Evolutionary conservation across 257 asterid species (phyloP).

Genomic region (Cruciata laevipes): DNA sequence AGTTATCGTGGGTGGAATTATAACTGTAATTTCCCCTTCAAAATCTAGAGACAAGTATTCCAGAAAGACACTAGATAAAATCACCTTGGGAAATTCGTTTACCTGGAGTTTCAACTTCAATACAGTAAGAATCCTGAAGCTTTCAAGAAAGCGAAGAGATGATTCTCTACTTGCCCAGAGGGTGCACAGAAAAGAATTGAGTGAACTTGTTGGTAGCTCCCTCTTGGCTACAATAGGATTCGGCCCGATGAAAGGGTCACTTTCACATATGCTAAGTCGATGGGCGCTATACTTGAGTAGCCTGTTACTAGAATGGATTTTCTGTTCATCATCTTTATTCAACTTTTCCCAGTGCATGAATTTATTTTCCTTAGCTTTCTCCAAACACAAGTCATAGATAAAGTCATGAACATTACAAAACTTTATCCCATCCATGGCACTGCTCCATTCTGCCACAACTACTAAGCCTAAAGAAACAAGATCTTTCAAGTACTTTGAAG

Average conservation of each 20-base stretch:
- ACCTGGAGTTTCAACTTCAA: too few species aligned
- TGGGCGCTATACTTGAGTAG: not conserved
- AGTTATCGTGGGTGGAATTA: too few species aligned
- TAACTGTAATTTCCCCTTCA: too few species aligned
- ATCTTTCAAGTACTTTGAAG: too few species aligned
- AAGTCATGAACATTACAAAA: not conserved
- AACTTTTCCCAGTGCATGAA: not conserved
- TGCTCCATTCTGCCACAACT: not conserved
- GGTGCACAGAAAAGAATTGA: not conserved
- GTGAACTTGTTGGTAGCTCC: conserved; percentile 4
- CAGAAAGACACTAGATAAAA: too few species aligned
- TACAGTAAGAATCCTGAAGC: not conserved
- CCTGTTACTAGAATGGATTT: not conserved
- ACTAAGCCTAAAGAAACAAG: too few species aligned
- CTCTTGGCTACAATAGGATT: not conserved
- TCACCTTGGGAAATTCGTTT: too few species aligned
- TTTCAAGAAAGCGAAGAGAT: not conserved
- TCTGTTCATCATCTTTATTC: not conserved
- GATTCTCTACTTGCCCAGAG: not conserved
- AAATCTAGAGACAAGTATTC: too few species aligned
- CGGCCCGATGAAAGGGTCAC: not conserved
- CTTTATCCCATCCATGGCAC: not conserved
- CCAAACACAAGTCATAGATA: not conserved
- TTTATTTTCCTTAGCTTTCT: not conserved
- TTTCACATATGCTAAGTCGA: not conserved